These are phyloP conservation scores for Cyclotella atomus DNA, from an alignment of 108 stramenopile species.

Conservation along the genomic window DNA sequence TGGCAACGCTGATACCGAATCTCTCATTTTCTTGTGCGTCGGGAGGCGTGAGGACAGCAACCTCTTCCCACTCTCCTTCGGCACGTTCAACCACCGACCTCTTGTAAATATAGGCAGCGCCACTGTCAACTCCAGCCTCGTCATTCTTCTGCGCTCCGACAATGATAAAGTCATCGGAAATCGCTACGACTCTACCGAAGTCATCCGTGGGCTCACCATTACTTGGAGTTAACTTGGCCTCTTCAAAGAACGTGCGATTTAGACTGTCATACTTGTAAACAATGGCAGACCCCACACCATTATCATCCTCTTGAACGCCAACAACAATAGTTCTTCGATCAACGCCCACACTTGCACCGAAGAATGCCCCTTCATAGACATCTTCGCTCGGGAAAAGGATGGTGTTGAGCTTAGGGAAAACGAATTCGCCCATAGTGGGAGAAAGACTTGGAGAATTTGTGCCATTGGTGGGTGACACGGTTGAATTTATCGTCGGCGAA, in stretches of 20 bases:
- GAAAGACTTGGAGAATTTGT: neutral
- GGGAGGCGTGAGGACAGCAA: slow-evolving; percentile 16
- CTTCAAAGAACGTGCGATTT: slow-evolving; percentile 1
- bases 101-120: slow-evolving; percentile 25
- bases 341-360: slow-evolving; percentile 26
- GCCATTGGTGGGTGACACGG: slow-evolving; percentile 10
- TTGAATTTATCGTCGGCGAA: neutral
- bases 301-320: slow-evolving; percentile 23
- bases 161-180: slow-evolving; percentile 30
- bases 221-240: slow-evolving; percentile 18
- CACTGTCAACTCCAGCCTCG: slow-evolving; percentile 15
- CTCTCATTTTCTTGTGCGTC: slow-evolving; percentile 22
- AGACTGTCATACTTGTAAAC: slow-evolving; percentile 25
- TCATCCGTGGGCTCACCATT: slow-evolving; percentile 17
- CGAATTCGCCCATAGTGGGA: slow-evolving; percentile 1
- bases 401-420: slow-evolving; percentile 8
- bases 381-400: slow-evolving; percentile 6
- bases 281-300: slow-evolving; percentile 14
- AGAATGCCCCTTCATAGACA: slow-evolving; percentile 8
- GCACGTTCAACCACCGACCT: neutral
- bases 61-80: slow-evolving; percentile 17
- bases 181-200: slow-evolving; percentile 34
- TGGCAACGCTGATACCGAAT: slow-evolving; percentile 32
- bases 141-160: slow-evolving; percentile 33
- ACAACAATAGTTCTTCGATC: slow-evolving; percentile 30